Evolutionary conservation across 768 basidiomycete genomes (phyloP).

Genomic region (Boletus subparvulus): DNA sequence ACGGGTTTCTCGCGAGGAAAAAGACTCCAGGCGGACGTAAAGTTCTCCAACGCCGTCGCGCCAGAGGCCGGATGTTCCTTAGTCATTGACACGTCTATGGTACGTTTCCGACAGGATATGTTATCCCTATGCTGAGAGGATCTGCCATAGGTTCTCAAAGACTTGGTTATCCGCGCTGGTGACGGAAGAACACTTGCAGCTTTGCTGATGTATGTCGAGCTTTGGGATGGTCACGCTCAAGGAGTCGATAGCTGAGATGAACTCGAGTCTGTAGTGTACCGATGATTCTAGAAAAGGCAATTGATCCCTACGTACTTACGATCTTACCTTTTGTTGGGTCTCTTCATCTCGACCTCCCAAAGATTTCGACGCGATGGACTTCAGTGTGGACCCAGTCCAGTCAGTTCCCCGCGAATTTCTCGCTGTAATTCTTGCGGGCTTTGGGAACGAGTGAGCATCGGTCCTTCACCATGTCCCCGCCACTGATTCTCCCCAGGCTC

Average conservation of each 20-base stretch:
- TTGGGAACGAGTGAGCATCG: constrained; percentile 78
- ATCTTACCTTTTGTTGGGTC: background rate
- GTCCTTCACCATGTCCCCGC: background rate
- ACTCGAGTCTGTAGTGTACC: background rate
- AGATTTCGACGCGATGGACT: constrained; percentile 48
- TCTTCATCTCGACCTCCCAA: background rate
- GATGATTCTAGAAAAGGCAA: constrained; percentile 25
- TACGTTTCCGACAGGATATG: constrained; percentile 6
- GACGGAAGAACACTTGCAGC: background rate
- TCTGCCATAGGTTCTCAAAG: background rate
- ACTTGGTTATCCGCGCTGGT: background rate
- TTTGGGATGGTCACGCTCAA: background rate
- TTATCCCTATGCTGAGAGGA: background rate
- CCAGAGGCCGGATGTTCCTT: constrained; percentile 77
- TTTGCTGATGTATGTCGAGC: background rate
- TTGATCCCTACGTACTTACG: background rate
- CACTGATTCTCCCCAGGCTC: constrained; percentile 47
- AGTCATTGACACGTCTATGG: constrained; percentile 55
- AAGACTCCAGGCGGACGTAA: constrained; percentile 67
- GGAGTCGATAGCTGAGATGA: background rate
- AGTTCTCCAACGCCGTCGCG: constrained; percentile 65
- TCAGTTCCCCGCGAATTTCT: constrained; percentile 74
- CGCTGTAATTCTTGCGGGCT: constrained; percentile 85
- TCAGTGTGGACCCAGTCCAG: constrained; percentile 54
- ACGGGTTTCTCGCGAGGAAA: constrained; percentile 84